Base-by-base conservation (phyloP, 805 yeast species). In the Saturnispora dispora region DNA sequence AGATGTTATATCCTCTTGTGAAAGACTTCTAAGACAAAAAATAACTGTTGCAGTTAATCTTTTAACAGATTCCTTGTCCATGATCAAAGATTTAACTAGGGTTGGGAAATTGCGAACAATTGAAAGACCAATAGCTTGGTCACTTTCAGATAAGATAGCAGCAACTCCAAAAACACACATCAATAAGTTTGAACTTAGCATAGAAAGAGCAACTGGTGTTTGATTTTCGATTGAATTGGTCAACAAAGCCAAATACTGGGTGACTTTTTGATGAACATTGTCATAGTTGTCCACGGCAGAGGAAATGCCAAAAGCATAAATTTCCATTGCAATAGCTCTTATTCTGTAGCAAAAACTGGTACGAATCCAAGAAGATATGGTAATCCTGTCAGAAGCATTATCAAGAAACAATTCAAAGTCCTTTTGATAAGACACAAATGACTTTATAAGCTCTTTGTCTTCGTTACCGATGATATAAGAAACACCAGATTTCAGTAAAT, bases 1-100 rank as follows among this genome's bases (percentile, higher is more conserved):
- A 7, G 96, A 83, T 8, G 89, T 86, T 22, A 85, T 82, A 1
- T 87, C 79, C 62, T 89, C 96, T 61, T 88, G 91, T 18, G 89
- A 79, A 49, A 85, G 71, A 8, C 79, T 77, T 52, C 76, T 78
- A 57, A 87, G 71, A 3, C 90, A 88, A 46, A 76, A 64, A 0
- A 90, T 85, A 37, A 89, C 77, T 36, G 78, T 69, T 50, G 68
- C 65, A 0, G 93, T 76, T 2, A 83, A 74, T 5, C 71, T 67
- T 45, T 70, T 63, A 39, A 88, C 82, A 42, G 77, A 69, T 0
- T 62, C 64, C 4, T 71, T 57, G 7, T 71, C 60, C 49, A 85
- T 72, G 17, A 74, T 70, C 11, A 81, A 79, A 48, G 80, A 73
- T 0, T 85, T 75, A 15, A 85, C 71, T 50, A 83, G 66, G 3